Evolutionary conservation across 164 flowering plant species (phyloP).

Genomic region (Chloranthus sessilifolius): DNA sequence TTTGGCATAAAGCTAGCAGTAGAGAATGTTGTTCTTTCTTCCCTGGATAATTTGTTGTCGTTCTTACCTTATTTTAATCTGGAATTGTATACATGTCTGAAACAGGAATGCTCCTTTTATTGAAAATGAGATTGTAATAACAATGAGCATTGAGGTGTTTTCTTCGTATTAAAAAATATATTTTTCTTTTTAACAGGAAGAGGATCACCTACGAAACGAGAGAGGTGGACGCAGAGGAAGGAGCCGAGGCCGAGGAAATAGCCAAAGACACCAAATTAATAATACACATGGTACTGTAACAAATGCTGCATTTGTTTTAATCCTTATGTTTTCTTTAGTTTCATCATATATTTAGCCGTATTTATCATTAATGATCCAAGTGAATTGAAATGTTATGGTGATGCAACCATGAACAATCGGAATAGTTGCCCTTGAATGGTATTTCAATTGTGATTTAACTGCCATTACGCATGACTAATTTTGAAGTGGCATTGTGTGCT

Average conservation of each 20-base stretch:
- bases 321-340: background rate
- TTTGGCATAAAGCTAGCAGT: too few relatives aligned
- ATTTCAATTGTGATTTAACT: background rate
- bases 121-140: too few relatives aligned
- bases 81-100: too few relatives aligned
- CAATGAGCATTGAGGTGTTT: too few relatives aligned
- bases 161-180: too few relatives aligned
- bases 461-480: too few relatives aligned
- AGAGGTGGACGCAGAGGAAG: conserved; percentile 42
- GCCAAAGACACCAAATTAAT: conserved; percentile 33
- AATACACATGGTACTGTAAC: conserved; percentile 45
- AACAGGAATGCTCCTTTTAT: too few relatives aligned
- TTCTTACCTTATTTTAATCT: too few relatives aligned
- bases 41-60: too few relatives aligned
- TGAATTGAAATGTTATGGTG: background rate
- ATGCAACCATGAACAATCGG: background rate
- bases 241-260: conserved; percentile 47
- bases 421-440: background rate
- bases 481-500: too few relatives aligned
- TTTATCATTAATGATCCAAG: background rate
- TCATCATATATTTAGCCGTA: too few relatives aligned
- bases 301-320: background rate
- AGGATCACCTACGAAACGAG: conserved; percentile 37
- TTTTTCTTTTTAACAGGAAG: conserved; percentile 28
- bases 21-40: too few relatives aligned